Evolutionary conservation across 768 basidiomycete species (phyloP).

Genomic region (Mycena metata): DNA sequence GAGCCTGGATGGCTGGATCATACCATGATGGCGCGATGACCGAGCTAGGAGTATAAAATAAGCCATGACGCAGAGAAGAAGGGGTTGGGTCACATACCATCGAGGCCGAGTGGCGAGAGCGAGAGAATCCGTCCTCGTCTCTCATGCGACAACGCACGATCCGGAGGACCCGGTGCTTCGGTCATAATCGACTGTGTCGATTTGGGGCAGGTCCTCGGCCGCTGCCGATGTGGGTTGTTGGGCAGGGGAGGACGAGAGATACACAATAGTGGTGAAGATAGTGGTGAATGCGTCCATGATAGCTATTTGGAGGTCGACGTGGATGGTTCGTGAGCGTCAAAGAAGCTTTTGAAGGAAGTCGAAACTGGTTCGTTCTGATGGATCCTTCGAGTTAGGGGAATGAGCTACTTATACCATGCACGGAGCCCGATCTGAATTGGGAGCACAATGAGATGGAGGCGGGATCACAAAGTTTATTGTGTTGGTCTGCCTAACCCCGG

Average conservation of each 20-base stretch:
- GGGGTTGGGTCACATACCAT: background rate
- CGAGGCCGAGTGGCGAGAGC: no score
- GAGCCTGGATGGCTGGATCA: no score
- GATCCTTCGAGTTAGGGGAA: background rate
- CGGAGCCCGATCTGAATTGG: background rate
- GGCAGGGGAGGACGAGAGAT: constrained; percentile 13
- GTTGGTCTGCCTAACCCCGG: background rate
- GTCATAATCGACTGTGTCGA: constrained; percentile 28
- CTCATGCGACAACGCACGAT: constrained; percentile 27
- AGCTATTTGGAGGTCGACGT: background rate
- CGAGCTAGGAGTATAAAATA: background rate
- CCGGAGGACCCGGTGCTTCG: constrained; percentile 25
- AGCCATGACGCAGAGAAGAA: background rate
- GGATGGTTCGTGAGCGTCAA: constrained; percentile 2
- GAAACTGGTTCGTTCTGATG: background rate
- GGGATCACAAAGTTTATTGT: constrained; percentile 10
- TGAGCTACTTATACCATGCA: constrained; percentile 13
- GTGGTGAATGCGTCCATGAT: constrained; percentile 34
- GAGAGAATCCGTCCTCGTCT: background rate
- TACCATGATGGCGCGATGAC: background rate
- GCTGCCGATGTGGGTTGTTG: constrained; percentile 5
- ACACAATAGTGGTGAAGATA: constrained; percentile 20
- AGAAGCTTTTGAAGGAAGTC: constrained; percentile 2
- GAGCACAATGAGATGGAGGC: background rate
- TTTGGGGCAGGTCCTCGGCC: constrained; percentile 23